Conservation (phyloP, 2,329 filamentous ascomycete genomes). For the Penicillium glabrum region DNA sequence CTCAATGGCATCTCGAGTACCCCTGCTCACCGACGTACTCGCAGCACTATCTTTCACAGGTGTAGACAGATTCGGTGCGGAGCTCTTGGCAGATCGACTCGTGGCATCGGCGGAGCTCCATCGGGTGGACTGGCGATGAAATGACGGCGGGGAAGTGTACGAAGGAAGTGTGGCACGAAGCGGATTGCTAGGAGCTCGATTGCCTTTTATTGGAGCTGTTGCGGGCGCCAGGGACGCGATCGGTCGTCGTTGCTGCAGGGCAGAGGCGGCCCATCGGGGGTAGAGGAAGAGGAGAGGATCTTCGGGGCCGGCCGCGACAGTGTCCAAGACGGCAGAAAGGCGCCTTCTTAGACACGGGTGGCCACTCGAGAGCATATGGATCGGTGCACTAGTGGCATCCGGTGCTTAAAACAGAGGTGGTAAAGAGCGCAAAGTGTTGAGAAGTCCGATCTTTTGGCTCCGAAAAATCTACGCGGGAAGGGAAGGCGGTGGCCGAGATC, state of each 20-base stretch:
- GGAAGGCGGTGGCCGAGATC: conserved; percentile 24
- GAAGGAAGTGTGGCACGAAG: background rate
- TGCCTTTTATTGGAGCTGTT: conserved; percentile 2
- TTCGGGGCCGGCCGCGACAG: conserved; percentile 36
- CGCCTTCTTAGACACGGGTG: conserved; percentile 42
- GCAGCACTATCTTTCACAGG: background rate
- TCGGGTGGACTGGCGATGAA: conserved; percentile 16
- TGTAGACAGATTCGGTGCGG: background rate
- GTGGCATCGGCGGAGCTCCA: conserved; percentile 23
- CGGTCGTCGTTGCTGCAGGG: conserved; percentile 21
- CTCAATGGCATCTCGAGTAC: background rate
- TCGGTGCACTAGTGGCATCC: conserved; percentile 12
- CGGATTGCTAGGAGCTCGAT: background rate
- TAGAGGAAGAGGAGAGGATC: conserved; percentile 49
- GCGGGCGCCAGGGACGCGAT: conserved; percentile 16
- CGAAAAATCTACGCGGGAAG: conserved; percentile 10
- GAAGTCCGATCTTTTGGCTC: conserved; percentile 5
- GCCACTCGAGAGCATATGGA: conserved; percentile 46
- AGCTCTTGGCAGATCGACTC: background rate
- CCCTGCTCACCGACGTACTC: background rate
- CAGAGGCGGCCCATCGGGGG: conserved; percentile 40
- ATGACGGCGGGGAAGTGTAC: background rate
- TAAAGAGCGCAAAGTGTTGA: conserved; percentile 5
- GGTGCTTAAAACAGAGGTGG: conserved; percentile 15
- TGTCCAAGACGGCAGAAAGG: conserved; percentile 37